Evolutionary conservation across 1,284 basidiomycete species (phyloP).

Genomic region (Ustilago cynodontis): DNA sequence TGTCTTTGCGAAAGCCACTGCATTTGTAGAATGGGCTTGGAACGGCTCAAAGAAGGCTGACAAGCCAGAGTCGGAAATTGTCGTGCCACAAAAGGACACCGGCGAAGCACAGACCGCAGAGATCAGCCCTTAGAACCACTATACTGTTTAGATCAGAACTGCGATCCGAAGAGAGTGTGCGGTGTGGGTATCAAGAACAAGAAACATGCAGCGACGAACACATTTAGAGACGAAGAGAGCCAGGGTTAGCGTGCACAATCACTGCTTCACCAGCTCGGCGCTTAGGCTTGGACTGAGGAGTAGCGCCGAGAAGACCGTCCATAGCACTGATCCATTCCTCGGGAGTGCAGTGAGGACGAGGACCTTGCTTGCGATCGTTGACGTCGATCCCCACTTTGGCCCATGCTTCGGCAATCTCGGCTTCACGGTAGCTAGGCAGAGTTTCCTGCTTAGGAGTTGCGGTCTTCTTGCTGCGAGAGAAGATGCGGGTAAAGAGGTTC

Average conservation of each 20-base stretch:
- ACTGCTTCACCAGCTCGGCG: background rate
- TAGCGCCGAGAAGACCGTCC: constrained; percentile 38
- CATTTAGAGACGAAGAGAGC: background rate
- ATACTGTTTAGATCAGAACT: background rate
- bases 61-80: constrained; percentile 35
- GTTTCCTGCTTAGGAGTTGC: background rate
- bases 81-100: constrained; percentile 25
- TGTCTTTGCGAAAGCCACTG: constrained; percentile 35
- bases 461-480: constrained; percentile 29
- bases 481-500: constrained; percentile 32
- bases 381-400: constrained; percentile 46
- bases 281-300: constrained; percentile 5
- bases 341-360: constrained; percentile 43
- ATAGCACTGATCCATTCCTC: constrained; percentile 32
- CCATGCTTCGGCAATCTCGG: constrained; percentile 36
- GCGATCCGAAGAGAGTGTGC: constrained; percentile 4
- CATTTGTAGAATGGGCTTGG: constrained; percentile 50
- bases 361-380: constrained; percentile 43
- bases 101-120: constrained; percentile 17
- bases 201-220: background rate
- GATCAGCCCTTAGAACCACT: background rate
- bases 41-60: constrained; percentile 4
- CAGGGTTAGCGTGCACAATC: constrained; percentile 1
- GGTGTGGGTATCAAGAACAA: constrained; percentile 5
- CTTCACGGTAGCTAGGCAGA: constrained; percentile 44